Percentiles rank a stretch among this genome's conserved stretches.
phyloP scores from a whole-genome alignment of 495 filamentous ascomycete genomes.

The Barbatosphaeria neglecta region DNA sequence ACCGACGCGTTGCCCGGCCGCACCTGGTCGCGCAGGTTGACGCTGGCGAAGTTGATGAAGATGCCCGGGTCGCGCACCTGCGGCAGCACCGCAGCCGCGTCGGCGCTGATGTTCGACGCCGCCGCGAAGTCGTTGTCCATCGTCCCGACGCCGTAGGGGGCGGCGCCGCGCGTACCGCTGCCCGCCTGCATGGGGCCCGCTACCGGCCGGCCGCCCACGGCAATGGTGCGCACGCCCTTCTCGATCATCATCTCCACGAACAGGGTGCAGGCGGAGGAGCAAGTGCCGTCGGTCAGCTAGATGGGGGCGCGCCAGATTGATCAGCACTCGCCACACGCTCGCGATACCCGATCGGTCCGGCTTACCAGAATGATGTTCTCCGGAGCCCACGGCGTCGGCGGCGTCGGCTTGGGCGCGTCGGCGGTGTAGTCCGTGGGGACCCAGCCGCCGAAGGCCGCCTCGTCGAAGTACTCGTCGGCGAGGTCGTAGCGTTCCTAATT shows the following conservation, averaged over 20 bases:
- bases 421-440: slow-evolving; percentile 20
- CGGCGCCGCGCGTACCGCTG: slow-evolving; percentile 42
- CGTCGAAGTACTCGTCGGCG: slow-evolving; percentile 32
- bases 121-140: slow-evolving; percentile 20
- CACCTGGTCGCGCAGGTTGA: slow-evolving; percentile 32
- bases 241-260: slow-evolving; percentile 47
- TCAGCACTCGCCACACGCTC: not conserved
- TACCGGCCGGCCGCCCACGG: slow-evolving; percentile 45
- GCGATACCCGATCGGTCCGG: not conserved
- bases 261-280: slow-evolving; percentile 45
- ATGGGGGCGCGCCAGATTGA: not conserved
- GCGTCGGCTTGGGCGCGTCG: slow-evolving; percentile 22
- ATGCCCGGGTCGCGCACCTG: slow-evolving; percentile 12
- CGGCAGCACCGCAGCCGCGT: slow-evolving; percentile 10
- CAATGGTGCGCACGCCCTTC: slow-evolving; percentile 43
- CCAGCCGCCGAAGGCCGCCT: slow-evolving; percentile 3
- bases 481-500: slow-evolving; percentile 36
- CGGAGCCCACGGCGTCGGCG: slow-evolving; percentile 29
- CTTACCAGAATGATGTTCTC: slow-evolving; percentile 38
- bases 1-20: slow-evolving; percentile 6
- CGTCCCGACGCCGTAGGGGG: slow-evolving; percentile 1
- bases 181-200: slow-evolving; percentile 45
- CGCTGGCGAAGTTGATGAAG: slow-evolving; percentile 13
- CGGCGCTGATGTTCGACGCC: slow-evolving; percentile 10
- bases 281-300: slow-evolving; percentile 40